Base-by-base conservation (phyloP, 768 basidiomycete species). In the Xerocomellus amylosporus region DNA sequence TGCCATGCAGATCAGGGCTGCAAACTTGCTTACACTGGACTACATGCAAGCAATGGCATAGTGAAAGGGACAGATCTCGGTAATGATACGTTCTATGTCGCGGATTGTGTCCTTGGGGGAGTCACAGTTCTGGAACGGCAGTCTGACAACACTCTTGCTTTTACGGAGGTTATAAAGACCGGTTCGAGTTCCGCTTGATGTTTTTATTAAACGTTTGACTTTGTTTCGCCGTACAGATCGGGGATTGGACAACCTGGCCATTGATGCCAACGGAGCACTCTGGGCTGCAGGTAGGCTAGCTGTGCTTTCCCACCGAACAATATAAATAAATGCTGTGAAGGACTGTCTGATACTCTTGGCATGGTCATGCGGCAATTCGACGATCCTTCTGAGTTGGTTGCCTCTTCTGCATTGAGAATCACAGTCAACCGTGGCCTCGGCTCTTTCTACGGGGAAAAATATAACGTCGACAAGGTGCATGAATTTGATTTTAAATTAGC, bases 41-140 rank as follows among this genome's bases (percentile, higher is more conserved):
- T 88, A 51, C 73, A 67, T 44, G 75, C 72, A 46, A 79, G 73
- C 56, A 90, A 90, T 62, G 89, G 89, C 6, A 87, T 88, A 47
- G 75, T 76, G 8, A 71, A 71, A 30, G 80, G 78, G 10, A 41
- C 56, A 17, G 63, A 63, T 6, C 60, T 70, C 10, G 28, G 46
- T 17, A 85, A 87, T 55, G 84, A 80, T n/a, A 84, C 84, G 0
- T 71, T 87, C 56, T 90, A 88, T 63, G 80, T 87, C 20, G 77
- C 74, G 5, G 80, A 77, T 55, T 64, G 66, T 13, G 40, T 75
- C n/a, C 56, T 59, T 2, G 84, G 83, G 3, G 70, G 66, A 10
- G 60, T 90, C 28, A 74, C 64, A 36, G 71, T 87, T 43, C 71
- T 88, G 20, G 83, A 89, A 59, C 68, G 72, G 48, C 83, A 85